Conservation (phyloP, 225 moss, liverwort and hornwort species). For the Climacium dendroides region DNA sequence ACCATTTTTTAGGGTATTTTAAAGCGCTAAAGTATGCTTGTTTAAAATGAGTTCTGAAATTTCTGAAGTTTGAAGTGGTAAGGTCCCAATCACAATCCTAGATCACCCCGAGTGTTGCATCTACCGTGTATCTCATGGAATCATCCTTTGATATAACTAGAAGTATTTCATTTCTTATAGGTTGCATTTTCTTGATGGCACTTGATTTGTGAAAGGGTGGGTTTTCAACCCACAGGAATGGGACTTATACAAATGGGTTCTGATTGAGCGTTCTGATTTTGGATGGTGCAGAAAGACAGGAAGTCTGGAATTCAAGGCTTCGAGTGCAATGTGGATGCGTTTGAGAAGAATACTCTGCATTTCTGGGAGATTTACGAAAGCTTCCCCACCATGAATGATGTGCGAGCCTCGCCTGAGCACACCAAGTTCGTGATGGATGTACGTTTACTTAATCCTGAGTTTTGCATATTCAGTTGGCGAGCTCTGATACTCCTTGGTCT, state of each 20-base stretch:
- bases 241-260: background rate
- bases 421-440: constrained; percentile 80
- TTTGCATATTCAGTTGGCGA: background rate
- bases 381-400: constrained; percentile 73
- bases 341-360: constrained; percentile 78
- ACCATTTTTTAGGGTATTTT: background rate
- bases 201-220: background rate
- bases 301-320: constrained; percentile 75
- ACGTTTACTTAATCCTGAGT: background rate
- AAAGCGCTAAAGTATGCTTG: background rate
- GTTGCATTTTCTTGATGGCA: background rate
- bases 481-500: background rate
- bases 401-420: constrained; percentile 87
- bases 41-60: background rate
- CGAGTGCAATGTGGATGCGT: constrained; percentile 90
- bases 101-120: background rate
- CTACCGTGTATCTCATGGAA: background rate
- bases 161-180: background rate
- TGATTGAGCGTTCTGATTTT: background rate
- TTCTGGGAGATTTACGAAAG: constrained; percentile 97
- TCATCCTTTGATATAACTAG: background rate
- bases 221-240: background rate
- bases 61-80: background rate
- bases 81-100: background rate
- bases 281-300: constrained; percentile 48